Conservation (phyloP, 1,139 yeast species). For the Taphrina deformans region DNA sequence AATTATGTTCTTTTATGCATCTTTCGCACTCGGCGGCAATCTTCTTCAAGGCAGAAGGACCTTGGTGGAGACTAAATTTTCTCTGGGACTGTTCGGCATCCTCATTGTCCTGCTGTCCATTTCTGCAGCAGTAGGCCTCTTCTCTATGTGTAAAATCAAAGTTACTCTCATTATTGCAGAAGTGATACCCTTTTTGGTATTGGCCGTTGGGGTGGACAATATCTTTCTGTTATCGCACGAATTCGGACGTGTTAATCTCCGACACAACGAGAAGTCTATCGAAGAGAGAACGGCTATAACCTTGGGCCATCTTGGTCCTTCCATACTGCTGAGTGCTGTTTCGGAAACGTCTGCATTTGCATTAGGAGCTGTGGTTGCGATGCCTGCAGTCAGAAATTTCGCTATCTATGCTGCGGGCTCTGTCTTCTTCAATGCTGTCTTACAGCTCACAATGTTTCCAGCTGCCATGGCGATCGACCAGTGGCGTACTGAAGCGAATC, state of each 20-base stretch:
- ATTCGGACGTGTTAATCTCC: slow-evolving; percentile 56
- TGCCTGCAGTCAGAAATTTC: slow-evolving; percentile 96
- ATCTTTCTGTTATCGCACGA: slow-evolving; percentile 84
- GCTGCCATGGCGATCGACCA: slow-evolving; percentile 72
- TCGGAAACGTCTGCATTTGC: slow-evolving; percentile 77
- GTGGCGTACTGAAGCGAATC: slow-evolving; percentile 56
- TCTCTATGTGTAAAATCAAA: slow-evolving; percentile 72
- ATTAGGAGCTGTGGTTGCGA: slow-evolving; percentile 74
- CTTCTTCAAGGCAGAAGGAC: slow-evolving; percentile 39
- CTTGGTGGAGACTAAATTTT: slow-evolving; percentile 64
- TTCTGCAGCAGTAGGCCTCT: slow-evolving; percentile 71
- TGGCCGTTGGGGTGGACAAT: slow-evolving; percentile 95
- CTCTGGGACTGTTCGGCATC: slow-evolving; percentile 79
- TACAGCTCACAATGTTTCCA: slow-evolving; percentile 81
- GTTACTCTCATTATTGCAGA: slow-evolving; percentile 93
- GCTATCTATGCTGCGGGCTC: slow-evolving; percentile 91
- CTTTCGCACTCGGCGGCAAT: slow-evolving; percentile 66
- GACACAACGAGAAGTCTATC: slow-evolving; percentile 51
- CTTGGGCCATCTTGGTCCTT: slow-evolving; percentile 77
- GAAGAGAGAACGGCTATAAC: slow-evolving; percentile 62
- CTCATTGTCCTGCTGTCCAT: slow-evolving; percentile 77
- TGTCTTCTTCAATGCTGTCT: slow-evolving; percentile 66
- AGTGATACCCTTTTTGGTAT: slow-evolving; percentile 88
- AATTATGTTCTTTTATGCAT: slow-evolving; percentile 87
- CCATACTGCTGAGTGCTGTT: slow-evolving; percentile 72